A percentile compares a stretch with the other conserved stretches of the same genome.
phyloP scores from a whole-genome alignment of 1,284 basidiomycete species.

The Trametes sp. region DNA sequence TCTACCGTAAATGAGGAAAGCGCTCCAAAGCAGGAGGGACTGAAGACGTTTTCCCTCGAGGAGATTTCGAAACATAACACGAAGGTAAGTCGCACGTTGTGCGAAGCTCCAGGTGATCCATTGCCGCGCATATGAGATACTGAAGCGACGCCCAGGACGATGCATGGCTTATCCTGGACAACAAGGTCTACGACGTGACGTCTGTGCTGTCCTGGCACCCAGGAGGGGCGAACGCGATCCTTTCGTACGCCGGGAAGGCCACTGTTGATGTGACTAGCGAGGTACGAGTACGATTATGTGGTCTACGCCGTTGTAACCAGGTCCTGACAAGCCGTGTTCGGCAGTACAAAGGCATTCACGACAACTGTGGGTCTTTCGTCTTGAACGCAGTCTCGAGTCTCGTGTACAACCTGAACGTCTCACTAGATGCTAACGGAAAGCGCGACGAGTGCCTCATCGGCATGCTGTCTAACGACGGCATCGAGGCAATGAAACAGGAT shows the following conservation, averaged over 20 bases:
- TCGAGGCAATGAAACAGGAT: constrained; percentile 34
- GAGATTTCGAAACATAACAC: constrained; percentile 36
- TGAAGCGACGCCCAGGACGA: constrained; percentile 25
- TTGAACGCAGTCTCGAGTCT: neutral
- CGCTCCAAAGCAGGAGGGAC: neutral
- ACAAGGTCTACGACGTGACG: constrained; percentile 38
- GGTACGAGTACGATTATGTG: too few species aligned
- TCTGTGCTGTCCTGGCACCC: constrained; percentile 34
- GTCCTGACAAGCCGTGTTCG: too few species aligned
- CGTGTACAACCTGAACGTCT: neutral
- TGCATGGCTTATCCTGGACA: constrained; percentile 37
- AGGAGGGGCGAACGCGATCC: constrained; percentile 31
- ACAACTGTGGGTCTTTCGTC: constrained; percentile 25
- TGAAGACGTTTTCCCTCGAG: constrained; percentile 27
- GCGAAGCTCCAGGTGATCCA: too few species aligned
- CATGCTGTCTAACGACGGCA: constrained; percentile 29
- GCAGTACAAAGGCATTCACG: constrained; percentile 37
- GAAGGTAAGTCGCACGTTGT: too few species aligned
- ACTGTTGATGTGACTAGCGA: constrained; percentile 33
- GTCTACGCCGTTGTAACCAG: too few species aligned
- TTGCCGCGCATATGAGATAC: too few species aligned
- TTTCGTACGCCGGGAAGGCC: constrained; percentile 35
- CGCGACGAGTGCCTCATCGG: constrained; percentile 34
- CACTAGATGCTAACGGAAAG: constrained; percentile 29
- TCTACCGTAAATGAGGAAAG: constrained; percentile 4